Conservation (phyloP, 495 filamentous ascomycete genomes). For the Penicillium verhagenii region DNA sequence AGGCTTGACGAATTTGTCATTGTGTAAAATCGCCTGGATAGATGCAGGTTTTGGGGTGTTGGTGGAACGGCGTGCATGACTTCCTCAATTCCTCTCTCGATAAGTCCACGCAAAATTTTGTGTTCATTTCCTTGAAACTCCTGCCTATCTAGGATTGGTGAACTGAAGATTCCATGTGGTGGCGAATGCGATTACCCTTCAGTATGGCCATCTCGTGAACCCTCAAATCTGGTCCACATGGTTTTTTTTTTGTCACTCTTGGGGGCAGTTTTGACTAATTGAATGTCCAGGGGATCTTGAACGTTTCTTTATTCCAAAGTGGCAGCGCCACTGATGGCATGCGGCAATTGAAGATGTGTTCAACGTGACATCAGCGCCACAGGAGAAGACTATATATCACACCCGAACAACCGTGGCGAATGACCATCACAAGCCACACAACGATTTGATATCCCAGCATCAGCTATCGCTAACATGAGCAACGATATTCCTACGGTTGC, state of each 20-base stretch:
- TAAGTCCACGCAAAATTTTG: background rate
- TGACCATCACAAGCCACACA: background rate
- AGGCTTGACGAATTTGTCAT: background rate
- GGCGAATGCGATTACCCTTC: background rate
- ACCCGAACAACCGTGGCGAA: background rate
- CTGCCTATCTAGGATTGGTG: background rate
- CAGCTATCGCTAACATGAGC: background rate
- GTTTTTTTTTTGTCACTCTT: background rate
- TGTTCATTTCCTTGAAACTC: background rate
- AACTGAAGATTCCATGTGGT: background rate
- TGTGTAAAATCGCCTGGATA: background rate
- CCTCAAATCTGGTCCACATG: background rate
- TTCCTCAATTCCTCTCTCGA: background rate
- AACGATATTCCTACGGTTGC: conserved; percentile 14
- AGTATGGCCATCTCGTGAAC: background rate
- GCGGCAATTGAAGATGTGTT: conserved; percentile 18
- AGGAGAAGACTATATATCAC: conserved; percentile 12
- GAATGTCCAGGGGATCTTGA: background rate
- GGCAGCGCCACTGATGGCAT: conserved; percentile 18
- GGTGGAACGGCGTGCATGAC: background rate
- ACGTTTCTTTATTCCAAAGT: conserved; percentile 3
- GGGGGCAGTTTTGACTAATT: background rate
- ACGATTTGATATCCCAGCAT: background rate
- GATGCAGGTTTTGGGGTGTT: background rate
- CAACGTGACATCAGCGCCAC: conserved; percentile 32